Percentiles rank a stretch among this genome's conserved stretches.
phyloP scores from a whole-genome alignment of 2,329 filamentous ascomycete species.

The Apiospora phragmitis region DNA sequence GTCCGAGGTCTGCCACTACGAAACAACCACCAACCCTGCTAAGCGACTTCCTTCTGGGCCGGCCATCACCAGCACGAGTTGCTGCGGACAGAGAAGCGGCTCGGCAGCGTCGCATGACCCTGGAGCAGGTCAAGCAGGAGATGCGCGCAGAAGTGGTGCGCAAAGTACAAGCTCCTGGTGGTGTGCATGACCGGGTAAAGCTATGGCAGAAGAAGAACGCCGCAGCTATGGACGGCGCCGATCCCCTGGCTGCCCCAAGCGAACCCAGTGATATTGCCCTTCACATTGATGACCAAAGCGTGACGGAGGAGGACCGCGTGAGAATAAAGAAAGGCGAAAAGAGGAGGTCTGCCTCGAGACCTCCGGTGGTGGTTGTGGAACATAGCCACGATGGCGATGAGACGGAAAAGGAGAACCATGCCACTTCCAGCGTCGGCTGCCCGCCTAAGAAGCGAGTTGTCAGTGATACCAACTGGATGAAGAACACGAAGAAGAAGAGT shows the following conservation, averaged over 20 bases:
- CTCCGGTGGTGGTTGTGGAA: conserved; percentile 31
- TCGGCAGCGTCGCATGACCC: conserved; percentile 54
- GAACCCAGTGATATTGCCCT: conserved; percentile 64
- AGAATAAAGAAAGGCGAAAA: conserved; percentile 56
- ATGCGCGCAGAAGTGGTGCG: conserved; percentile 60
- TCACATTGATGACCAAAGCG: conserved; percentile 59
- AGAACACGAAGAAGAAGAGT: conserved; percentile 53
- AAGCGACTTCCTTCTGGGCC: conserved; percentile 32
- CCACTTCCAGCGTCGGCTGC: conserved; percentile 46
- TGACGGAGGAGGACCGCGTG: conserved; percentile 61
- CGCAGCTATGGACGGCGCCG: conserved; percentile 55
- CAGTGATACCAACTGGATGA: conserved; percentile 89
- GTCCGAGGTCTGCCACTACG: conserved; percentile 29
- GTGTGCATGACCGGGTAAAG: conserved; percentile 77
- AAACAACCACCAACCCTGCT: conserved; percentile 30
- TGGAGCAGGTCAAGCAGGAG: conserved; percentile 59
- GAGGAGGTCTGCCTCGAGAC: conserved; percentile 4
- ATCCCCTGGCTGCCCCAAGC: conserved; percentile 53
- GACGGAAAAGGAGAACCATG: conserved; percentile 33
- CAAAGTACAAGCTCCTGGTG: conserved; percentile 62
- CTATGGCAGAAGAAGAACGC: conserved; percentile 83
- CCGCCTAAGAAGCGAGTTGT: conserved; percentile 89
- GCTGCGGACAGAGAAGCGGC: conserved; percentile 43
- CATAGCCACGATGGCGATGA: conserved; percentile 28
- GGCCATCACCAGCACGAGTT: conserved; percentile 50